These are phyloP conservation scores for Pseudocercospora eumusae DNA, from an alignment of 2,329 filamentous ascomycete species.

Conservation along the genomic window DNA sequence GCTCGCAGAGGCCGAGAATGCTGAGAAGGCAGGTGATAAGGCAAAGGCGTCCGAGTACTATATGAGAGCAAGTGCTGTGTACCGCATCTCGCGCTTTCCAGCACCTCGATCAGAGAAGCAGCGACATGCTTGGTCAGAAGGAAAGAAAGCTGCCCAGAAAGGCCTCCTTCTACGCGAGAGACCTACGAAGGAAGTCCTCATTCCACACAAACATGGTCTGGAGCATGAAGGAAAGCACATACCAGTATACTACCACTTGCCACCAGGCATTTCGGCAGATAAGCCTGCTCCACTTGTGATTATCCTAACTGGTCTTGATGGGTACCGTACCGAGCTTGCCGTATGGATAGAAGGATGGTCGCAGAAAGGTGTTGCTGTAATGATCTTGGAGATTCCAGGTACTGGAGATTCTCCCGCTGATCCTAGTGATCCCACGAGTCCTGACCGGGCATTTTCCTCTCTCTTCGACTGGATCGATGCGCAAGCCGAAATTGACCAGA, in stretches of 20 bases:
- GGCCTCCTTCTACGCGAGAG: slow-evolving; percentile 54
- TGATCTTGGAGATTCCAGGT: slow-evolving; percentile 60
- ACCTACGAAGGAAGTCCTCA: slow-evolving; percentile 62
- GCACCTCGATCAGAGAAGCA: slow-evolving; percentile 53
- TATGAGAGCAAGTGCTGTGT: slow-evolving; percentile 69
- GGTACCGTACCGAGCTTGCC: slow-evolving; percentile 59
- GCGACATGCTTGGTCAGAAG: slow-evolving; percentile 63
- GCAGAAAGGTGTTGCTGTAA: slow-evolving; percentile 50
- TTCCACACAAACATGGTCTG: slow-evolving; percentile 59
- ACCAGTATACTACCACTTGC: slow-evolving; percentile 66
- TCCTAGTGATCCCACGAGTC: slow-evolving; percentile 49
- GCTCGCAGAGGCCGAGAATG: slow-evolving; percentile 53
- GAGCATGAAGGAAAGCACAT: slow-evolving; percentile 58
- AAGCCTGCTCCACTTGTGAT: slow-evolving; percentile 55
- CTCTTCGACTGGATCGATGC: slow-evolving; percentile 57
- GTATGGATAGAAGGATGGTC: slow-evolving; percentile 56
- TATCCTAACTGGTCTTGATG: slow-evolving; percentile 61
- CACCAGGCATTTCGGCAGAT: slow-evolving; percentile 46
- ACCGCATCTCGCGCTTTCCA: slow-evolving; percentile 72
- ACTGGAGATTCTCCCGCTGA: slow-evolving; percentile 59
- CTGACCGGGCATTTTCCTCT: slow-evolving; percentile 57
- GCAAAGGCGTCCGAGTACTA: slow-evolving; percentile 62
- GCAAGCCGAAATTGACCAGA: slow-evolving; percentile 52
- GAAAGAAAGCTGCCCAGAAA: slow-evolving; percentile 65
- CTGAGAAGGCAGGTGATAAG: slow-evolving; percentile 50